phyloP scores from a whole-genome alignment of 23 red algal genomes.

The Gracilaria caudata region DNA sequence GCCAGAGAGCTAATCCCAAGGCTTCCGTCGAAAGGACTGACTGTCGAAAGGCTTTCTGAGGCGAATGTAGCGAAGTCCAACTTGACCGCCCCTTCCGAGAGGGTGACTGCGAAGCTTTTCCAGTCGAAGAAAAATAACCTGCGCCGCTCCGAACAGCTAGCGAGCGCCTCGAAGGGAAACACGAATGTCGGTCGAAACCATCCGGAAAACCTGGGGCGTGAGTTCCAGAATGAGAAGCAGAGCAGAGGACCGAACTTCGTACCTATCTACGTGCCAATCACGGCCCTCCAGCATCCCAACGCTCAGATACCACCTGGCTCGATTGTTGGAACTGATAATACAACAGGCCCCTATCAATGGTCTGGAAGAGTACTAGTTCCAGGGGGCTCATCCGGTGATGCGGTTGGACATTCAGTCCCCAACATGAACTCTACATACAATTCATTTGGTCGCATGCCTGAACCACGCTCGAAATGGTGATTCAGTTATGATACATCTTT shows the following conservation, averaged over 20 bases:
- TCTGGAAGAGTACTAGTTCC: slow-evolving; percentile 12
- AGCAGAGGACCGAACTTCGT: slow-evolving; percentile 45
- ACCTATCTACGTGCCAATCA: slow-evolving; percentile 61
- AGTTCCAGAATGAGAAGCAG: slow-evolving; percentile 31
- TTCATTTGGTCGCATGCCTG: slow-evolving; percentile 27
- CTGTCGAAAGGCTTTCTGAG: not conserved
- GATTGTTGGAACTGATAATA: not conserved
- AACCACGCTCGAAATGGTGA: slow-evolving; percentile 16
- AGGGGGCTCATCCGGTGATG: not conserved
- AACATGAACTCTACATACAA: not conserved
- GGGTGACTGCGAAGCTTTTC: slow-evolving; percentile 12
- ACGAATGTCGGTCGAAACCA: not conserved
- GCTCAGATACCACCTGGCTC: slow-evolving; percentile 14
- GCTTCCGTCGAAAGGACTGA: slow-evolving; percentile 50
- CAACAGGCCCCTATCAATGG: slow-evolving; percentile 3
- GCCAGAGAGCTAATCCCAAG: slow-evolving; percentile 61
- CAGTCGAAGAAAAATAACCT: slow-evolving; percentile 11
- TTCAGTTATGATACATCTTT: too few relatives aligned
- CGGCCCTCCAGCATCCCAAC: slow-evolving; percentile 56
- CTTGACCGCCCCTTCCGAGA: not conserved
- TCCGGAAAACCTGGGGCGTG: not conserved
- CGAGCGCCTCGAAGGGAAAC: not conserved
- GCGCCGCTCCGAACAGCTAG: slow-evolving; percentile 11
- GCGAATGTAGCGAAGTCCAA: not conserved
- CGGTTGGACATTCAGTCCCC: not conserved